Base-by-base conservation (phyloP, 2,329 filamentous ascomycete species). In the Hypoxylon sp. region DNA sequence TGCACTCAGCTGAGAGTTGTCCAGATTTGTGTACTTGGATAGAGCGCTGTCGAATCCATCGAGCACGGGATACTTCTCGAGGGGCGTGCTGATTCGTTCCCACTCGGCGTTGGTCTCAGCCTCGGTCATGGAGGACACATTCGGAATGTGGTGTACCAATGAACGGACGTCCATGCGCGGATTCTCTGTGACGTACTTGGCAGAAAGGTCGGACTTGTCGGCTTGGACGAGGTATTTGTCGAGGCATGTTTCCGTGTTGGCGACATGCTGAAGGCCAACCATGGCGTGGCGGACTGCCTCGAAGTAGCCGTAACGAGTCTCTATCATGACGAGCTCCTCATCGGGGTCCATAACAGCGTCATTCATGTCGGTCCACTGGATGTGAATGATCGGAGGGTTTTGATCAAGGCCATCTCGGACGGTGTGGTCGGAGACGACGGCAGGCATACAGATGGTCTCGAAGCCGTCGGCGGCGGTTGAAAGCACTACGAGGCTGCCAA, bases 221-320 rank as follows among this genome's bases (percentile, higher is more conserved):
- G 78, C 77, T 0, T 77, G 62, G 1, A 88, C 80, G 0, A 91
- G 72, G 66, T 91, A 85, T 45, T 88, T 83, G 40, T 83, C 79
- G 1, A 91, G 74, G 0, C 82, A 79, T n/a, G 88, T 88, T 3
- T 77, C 81, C 11, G 37, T 50, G 2, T 48, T 50, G 2, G 75
- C 74, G 71, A 74, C 86, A 79, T 76, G 76, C 53, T 97, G 91
- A 1, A 97, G 74, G 0, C 89, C 88, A 11, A 84, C 77, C 70
- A 97, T 79, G 0, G 87, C 88, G 70, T 96, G 86, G 0, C 90
- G 82, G 31, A 85, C 81, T 0, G 90, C 85, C 72, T 97, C 93
- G 62, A 86, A 97, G 70, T 92, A 96, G 0, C 89, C 88, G 0
- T 74, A 73, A 2, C 87, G 83, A 1, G 89, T 82, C 69, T 97